phyloP scores from a whole-genome alignment of 306 rosid species.

The Lotus japonicus region DNA sequence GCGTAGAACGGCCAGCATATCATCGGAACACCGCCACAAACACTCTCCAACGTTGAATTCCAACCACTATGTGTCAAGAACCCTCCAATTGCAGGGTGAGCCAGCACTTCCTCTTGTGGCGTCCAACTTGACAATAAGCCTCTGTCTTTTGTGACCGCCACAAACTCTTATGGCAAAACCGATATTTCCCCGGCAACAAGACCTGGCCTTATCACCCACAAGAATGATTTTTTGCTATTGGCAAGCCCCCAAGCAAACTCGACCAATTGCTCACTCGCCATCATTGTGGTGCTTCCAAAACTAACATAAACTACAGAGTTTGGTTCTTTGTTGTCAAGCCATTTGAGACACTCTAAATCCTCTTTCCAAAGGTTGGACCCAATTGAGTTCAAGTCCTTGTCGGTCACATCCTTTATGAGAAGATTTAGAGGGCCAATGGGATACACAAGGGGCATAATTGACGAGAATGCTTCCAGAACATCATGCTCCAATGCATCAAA shows the following conservation, averaged over 20 bases:
- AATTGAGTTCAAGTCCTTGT: constrained; percentile 6
- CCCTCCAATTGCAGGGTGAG: constrained; percentile 47
- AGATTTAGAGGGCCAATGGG: constrained; percentile 57
- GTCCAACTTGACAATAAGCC: constrained; percentile 47
- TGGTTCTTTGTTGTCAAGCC: constrained; percentile 44
- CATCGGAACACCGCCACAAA: constrained; percentile 54
- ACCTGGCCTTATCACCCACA: constrained; percentile 58
- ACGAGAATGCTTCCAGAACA: constrained; percentile 25
- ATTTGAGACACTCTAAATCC: constrained; percentile 39
- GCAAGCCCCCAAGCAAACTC: constrained; percentile 77
- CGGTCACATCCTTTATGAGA: constrained; percentile 10
- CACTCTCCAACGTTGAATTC: constrained; percentile 68
- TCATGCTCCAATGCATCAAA: constrained; percentile 45
- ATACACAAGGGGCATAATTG: constrained; percentile 41
- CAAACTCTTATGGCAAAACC: constrained; percentile 33
- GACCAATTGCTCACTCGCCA: constrained; percentile 38
- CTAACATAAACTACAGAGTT: constrained; percentile 58
- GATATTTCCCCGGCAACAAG: constrained; percentile 37
- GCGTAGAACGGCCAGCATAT: constrained; percentile 77
- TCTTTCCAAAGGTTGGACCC: constrained; percentile 72
- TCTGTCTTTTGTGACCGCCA: constrained; percentile 24
- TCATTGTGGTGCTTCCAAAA: constrained; percentile 60
- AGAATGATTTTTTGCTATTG: constrained; percentile 32
- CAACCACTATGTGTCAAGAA: constrained; percentile 64
- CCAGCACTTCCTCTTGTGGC: constrained; percentile 45